Percentiles rank a stretch among this genome's conserved stretches.
These are phyloP conservation scores for Syzygium jambos DNA, from an alignment of 345 rosid species.

Conservation along the genomic window DNA sequence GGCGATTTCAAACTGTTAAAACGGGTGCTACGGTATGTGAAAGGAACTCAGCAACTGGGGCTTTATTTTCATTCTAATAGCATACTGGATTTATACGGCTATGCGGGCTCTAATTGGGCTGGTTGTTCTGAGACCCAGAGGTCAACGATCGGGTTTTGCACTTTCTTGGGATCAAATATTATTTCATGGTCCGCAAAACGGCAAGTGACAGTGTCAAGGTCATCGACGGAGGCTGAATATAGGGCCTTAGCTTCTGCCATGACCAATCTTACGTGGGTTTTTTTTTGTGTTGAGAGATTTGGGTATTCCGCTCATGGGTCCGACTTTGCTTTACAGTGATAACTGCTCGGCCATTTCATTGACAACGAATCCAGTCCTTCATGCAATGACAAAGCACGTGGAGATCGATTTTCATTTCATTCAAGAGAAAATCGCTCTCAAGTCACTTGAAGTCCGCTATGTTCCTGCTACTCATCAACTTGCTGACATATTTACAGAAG, in stretches of 20 bases:
- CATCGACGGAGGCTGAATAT: neutral
- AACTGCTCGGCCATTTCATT: neutral
- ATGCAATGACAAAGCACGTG: neutral
- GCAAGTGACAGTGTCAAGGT: neutral
- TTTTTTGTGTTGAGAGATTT: neutral
- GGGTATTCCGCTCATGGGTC: neutral
- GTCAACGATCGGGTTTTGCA: neutral
- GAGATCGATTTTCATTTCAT: neutral
- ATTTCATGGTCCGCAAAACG: neutral
- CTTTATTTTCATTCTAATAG: neutral
- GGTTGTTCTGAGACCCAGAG: rapidly evolving
- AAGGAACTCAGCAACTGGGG: neutral
- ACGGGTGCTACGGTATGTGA: rapidly evolving
- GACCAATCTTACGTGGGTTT: neutral
- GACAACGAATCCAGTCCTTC: neutral
- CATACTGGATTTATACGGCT: neutral
- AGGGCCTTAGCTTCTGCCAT: neutral
- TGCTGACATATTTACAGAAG: neutral
- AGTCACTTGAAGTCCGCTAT: neutral
- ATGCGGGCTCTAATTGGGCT: neutral
- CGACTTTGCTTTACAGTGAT: neutral
- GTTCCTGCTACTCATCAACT: neutral
- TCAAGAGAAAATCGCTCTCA: neutral
- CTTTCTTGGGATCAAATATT: neutral
- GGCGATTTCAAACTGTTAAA: neutral